Percentiles rank a stretch among this genome's conserved stretches.
These are phyloP conservation scores for Xerocomellus dryophilus DNA, from an alignment of 768 basidiomycete genomes.

Conservation along the genomic window DNA sequence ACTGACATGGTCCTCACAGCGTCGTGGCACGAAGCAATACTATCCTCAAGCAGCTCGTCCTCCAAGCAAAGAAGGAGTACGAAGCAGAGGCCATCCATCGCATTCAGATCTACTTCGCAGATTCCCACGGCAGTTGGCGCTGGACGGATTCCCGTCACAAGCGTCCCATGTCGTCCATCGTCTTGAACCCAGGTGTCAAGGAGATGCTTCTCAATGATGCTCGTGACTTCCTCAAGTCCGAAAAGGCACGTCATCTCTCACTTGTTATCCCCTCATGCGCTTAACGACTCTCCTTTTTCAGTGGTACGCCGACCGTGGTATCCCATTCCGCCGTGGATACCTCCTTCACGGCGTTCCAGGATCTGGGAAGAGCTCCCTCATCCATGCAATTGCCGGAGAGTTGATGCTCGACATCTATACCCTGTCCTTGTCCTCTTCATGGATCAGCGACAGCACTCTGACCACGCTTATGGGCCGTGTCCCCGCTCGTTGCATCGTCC, in stretches of 20 bases:
- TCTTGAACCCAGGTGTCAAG: conserved; percentile 84
- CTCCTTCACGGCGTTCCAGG: conserved; percentile 82
- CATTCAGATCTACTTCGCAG: conserved; percentile 88
- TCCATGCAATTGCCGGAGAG: conserved; percentile 85
- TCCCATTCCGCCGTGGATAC: conserved; percentile 87
- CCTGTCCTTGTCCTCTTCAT: conserved; percentile 78
- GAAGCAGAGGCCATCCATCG: conserved; percentile 84
- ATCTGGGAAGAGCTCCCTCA: conserved; percentile 82
- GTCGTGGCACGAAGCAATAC: conserved; percentile 82
- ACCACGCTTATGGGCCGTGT: conserved; percentile 85
- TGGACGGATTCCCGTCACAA: conserved; percentile 88
- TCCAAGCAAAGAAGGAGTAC: conserved; percentile 87
- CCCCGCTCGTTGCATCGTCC: conserved; percentile 78
- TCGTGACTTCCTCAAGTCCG: conserved; percentile 78
- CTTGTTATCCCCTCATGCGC: background rate
- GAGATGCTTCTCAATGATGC: conserved; percentile 84
- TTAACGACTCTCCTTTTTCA: conserved; percentile 23
- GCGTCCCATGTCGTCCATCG: conserved; percentile 83
- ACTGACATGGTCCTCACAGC: conserved; percentile 36
- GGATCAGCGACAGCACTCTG: conserved; percentile 86
- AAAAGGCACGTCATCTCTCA: conserved; percentile 52
- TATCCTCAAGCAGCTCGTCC: conserved; percentile 84
- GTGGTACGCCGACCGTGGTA: conserved; percentile 94
- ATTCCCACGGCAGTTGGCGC: conserved; percentile 83
- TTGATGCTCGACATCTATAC: conserved; percentile 91